These are phyloP conservation scores for Russula olivacea DNA, from an alignment of 768 basidiomycete genomes.

Conservation along the genomic window DNA sequence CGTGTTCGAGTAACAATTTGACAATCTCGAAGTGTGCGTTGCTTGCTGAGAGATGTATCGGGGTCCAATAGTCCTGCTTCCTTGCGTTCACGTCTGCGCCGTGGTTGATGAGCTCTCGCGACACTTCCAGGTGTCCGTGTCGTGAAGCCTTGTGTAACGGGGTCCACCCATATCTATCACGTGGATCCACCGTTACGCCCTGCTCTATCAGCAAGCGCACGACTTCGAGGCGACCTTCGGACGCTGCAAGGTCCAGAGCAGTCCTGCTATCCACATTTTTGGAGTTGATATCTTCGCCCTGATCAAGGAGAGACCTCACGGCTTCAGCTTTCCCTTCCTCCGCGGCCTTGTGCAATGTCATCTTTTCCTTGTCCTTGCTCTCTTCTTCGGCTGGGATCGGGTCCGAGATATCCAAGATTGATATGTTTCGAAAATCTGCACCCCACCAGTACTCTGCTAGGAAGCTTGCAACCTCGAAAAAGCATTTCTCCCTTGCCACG, in stretches of 20 bases:
- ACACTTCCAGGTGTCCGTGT: background rate
- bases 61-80: background rate
- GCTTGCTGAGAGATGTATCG: slow-evolving; percentile 1
- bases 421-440: background rate
- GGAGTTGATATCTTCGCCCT: background rate
- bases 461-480: background rate
- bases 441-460: background rate
- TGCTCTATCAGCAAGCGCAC: background rate
- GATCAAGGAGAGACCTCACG: background rate
- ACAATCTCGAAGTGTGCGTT: background rate
- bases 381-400: background rate
- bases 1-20: background rate
- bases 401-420: background rate
- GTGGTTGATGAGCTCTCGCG: background rate
- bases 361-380: background rate
- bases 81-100: slow-evolving; percentile 4
- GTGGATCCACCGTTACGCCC: background rate
- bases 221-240: background rate
- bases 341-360: background rate
- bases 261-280: background rate
- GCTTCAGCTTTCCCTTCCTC: background rate
- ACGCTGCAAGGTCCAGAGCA: background rate
- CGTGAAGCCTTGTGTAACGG: slow-evolving; percentile 1
- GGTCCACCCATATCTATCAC: background rate
- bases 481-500: background rate